Conservation (phyloP, 2,329 filamentous ascomycete genomes). For the Cadophora malorum region DNA sequence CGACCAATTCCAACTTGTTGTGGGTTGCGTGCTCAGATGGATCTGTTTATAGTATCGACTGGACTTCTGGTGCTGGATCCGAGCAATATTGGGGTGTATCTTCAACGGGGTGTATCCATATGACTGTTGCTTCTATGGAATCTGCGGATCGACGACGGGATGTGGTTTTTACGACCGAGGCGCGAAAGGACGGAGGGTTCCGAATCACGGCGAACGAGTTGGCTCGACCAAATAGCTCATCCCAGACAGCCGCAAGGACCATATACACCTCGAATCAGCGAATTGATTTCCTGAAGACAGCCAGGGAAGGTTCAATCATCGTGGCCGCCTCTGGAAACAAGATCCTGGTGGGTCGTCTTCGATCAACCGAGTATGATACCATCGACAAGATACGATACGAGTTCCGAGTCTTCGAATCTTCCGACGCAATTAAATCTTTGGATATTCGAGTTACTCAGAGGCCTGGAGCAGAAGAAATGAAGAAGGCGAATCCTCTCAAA, state of each 20-base stretch:
- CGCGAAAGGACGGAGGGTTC: constrained; percentile 42
- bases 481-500: constrained; percentile 44
- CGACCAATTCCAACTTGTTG: constrained; percentile 53
- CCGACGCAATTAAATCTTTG: constrained; percentile 70
- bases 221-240: constrained; percentile 42
- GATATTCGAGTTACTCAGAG: constrained; percentile 60
- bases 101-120: constrained; percentile 45
- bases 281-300: constrained; percentile 57
- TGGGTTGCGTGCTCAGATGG: constrained; percentile 68
- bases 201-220: constrained; percentile 46
- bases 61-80: constrained; percentile 56
- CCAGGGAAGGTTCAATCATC: constrained; percentile 63
- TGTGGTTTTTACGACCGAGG: constrained; percentile 46
- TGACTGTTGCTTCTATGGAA: constrained; percentile 47
- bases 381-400: constrained; percentile 58
- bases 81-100: constrained; percentile 50
- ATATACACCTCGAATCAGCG: constrained; percentile 50
- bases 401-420: constrained; percentile 63
- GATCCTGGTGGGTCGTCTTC: constrained; percentile 65
- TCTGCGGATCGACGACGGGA: constrained; percentile 44
- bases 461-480: constrained; percentile 26
- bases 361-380: constrained; percentile 43
- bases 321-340: constrained; percentile 59
- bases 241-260: constrained; percentile 43
- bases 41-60: constrained; percentile 62